Evolutionary conservation across 805 yeast species (phyloP).

Genomic region (Wickerhamiella australiensis): DNA sequence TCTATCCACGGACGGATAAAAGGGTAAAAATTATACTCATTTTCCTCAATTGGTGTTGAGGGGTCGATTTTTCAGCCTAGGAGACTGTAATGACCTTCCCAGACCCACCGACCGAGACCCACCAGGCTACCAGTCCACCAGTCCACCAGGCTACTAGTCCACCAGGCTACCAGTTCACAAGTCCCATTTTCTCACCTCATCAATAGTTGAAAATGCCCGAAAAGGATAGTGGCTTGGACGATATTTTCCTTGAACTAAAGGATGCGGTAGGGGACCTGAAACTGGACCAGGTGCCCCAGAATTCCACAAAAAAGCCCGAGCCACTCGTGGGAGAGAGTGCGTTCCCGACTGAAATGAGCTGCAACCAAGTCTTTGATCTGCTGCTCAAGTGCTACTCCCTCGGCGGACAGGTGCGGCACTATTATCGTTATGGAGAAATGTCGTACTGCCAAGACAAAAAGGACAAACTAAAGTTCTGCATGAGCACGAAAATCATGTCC

Average conservation of each 20-base stretch:
- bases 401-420: conserved; percentile 79
- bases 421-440: conserved; percentile 72
- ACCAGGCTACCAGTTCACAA: too few species aligned
- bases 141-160: too few species aligned
- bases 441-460: conserved; percentile 58
- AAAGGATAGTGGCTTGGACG: conserved; percentile 16
- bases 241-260: conserved; percentile 17
- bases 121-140: too few species aligned
- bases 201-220: background rate
- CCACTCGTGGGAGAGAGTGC: conserved; percentile 15
- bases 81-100: too few species aligned
- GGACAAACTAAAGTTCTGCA: conserved; percentile 69
- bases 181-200: conserved; percentile 3
- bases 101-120: too few species aligned
- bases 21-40: too few species aligned
- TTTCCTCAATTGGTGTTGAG: too few species aligned
- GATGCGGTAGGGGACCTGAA: conserved; percentile 21
- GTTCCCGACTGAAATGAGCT: conserved; percentile 43
- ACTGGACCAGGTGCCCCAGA: conserved; percentile 7
- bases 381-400: conserved; percentile 73
- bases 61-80: too few species aligned
- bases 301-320: background rate
- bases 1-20: too few species aligned
- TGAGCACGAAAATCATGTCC: conserved; percentile 44
- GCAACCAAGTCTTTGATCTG: conserved; percentile 79